Base-by-base conservation (phyloP, 2,329 filamentous ascomycete genomes). In the Hymenotorrendiella dingleyae region DNA sequence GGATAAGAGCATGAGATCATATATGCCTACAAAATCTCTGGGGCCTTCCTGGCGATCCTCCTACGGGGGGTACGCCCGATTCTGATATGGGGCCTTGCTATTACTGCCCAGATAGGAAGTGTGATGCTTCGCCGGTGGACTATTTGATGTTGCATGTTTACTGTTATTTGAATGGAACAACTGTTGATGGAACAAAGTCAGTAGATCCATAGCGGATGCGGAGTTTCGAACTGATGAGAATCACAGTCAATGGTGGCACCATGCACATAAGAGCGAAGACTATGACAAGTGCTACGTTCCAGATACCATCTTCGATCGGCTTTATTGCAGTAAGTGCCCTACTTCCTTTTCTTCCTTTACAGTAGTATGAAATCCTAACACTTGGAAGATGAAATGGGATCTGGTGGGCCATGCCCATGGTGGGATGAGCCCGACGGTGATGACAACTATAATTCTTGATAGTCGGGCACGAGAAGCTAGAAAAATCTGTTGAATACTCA, bases 371-470 rank as follows among this genome's bases (percentile, higher is more conserved):
- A 14, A n/a, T 29, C n/a, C 16, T 22, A 27, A 11, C 17, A 6
- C 10, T 7, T 17, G 9, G 26, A 19, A 40, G 38, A 40, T n/a
- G 38, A 40, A 22, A 40, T 29, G 9, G 29, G 28, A 12, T 40
- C 38, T 7, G 38, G 38, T 23, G 38, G 28, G 12, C 24, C 12
- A 33, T 40, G 38, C 20, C 38, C 38, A 19, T 8, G 16, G 12
- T 40, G 38, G 38, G 38, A 40, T 20, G 16, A 40, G 22, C 38
- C 38, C n/a, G n/a, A n/a, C n/a, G n/a, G n/a, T n/a, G n/a, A n/a
- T n/a, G n/a, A n/a, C n/a, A n/a, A n/a, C n/a, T n/a, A n/a, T n/a
- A n/a, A n/a, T n/a, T n/a, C n/a, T n/a, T n/a, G n/a, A n/a, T n/a
- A n/a, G n/a, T n/a, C n/a, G n/a, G n/a, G n/a, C n/a, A n/a, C n/a